These are phyloP conservation scores for Mycena rebaudengoi DNA, from an alignment of 768 basidiomycete genomes.

Conservation along the genomic window DNA sequence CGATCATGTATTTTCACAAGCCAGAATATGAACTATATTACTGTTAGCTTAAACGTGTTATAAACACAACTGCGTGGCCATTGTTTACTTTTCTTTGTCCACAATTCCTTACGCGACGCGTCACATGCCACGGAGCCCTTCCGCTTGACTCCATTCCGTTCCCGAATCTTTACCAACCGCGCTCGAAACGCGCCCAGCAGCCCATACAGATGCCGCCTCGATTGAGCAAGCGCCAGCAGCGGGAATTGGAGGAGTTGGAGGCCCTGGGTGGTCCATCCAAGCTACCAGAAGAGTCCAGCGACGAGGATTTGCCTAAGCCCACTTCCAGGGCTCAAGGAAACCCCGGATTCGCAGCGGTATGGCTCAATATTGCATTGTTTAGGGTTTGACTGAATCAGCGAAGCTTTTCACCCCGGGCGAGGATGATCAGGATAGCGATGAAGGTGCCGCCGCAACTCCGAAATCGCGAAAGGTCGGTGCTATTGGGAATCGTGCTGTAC, in stretches of 20 bases:
- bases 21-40: too few relatives aligned
- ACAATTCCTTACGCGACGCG: too few relatives aligned
- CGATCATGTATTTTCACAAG: too few relatives aligned
- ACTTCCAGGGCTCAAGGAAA: conserved; percentile 19
- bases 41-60: too few relatives aligned
- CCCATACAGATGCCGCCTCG: conserved; percentile 80
- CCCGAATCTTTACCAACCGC: too few relatives aligned
- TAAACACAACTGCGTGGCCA: too few relatives aligned
- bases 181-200: too few relatives aligned
- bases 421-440: conserved; percentile 38
- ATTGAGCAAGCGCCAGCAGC: conserved; percentile 86
- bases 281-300: conserved; percentile 41
- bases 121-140: too few relatives aligned
- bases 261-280: conserved; percentile 52
- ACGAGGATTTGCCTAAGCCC: conserved; percentile 43
- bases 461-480: conserved; percentile 50
- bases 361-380: conserved; percentile 25
- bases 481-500: neutral
- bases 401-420: conserved; percentile 53
- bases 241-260: conserved; percentile 83
- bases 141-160: too few relatives aligned
- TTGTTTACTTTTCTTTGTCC: too few relatives aligned
- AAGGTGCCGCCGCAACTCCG: conserved; percentile 34
- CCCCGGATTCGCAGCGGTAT: conserved; percentile 58
- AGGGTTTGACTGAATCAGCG: conserved; percentile 27